phyloP scores from a whole-genome alignment of 108 stramenopile genomes.

The Skeletonema grethae region DNA sequence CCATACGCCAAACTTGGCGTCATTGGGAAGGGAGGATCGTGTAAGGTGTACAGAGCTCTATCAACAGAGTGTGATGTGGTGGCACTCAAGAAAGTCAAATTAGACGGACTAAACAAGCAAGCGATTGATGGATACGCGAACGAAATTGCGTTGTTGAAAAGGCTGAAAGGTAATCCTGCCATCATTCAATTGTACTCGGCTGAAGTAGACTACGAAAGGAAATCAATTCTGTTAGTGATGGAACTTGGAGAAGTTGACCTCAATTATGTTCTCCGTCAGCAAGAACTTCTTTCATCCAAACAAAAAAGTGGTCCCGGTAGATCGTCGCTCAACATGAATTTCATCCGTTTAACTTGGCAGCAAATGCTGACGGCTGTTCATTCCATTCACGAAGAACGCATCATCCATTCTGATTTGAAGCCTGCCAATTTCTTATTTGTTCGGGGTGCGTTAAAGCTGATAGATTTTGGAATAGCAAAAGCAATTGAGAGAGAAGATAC shows the following conservation, averaged over 20 bases:
- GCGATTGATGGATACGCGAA: conserved; percentile 95
- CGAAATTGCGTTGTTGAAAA: conserved; percentile 92
- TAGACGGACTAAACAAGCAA: conserved; percentile 80
- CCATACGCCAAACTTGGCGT: conserved; percentile 91
- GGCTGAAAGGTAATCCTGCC: conserved; percentile 86
- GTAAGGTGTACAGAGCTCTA: conserved; percentile 93
- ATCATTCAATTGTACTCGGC: conserved; percentile 94
- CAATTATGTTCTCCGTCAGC: conserved; percentile 89
- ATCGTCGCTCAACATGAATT: conserved; percentile 88
- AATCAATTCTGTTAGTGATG: conserved; percentile 90
- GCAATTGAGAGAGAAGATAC: conserved; percentile 96
- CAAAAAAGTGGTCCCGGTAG: conserved; percentile 26
- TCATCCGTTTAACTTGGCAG: conserved; percentile 97
- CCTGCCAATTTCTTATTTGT: conserved; percentile 90
- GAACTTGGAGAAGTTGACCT: conserved; percentile 97
- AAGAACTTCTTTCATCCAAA: conserved; percentile 50
- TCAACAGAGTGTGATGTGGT: conserved; percentile 78
- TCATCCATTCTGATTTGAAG: conserved; percentile 94
- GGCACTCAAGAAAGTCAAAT: conserved; percentile 97
- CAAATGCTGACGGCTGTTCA: conserved; percentile 99
- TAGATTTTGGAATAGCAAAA: conserved; percentile 99
- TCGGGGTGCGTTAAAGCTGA: conserved; percentile 95
- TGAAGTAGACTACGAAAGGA: conserved; percentile 84
- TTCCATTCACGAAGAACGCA: conserved; percentile 96
- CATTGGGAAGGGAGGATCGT: conserved; percentile 97